Percentiles rank a stretch among this genome's conserved stretches.
phyloP scores from a whole-genome alignment of 192 early-diverging fungal genomes.

The Entophlyctis luteolus region DNA sequence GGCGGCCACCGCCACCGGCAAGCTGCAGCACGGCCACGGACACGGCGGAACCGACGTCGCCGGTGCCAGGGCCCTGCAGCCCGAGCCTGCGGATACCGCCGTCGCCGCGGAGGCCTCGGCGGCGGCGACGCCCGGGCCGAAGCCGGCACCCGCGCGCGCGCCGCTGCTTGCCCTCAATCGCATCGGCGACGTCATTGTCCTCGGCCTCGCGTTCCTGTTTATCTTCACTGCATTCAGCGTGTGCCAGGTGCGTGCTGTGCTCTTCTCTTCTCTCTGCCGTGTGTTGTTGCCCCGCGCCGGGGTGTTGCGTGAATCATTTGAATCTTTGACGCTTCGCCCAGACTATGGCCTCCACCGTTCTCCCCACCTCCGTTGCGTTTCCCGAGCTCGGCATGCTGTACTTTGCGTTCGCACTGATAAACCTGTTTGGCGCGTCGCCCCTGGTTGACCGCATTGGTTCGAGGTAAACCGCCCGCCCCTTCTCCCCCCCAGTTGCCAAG shows the following conservation, averaged over 20 bases:
- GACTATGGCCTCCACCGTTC: slow-evolving; percentile 21
- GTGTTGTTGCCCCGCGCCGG: neutral
- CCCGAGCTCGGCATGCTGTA: slow-evolving; percentile 11
- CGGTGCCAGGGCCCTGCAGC: no score
- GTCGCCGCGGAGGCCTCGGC: no score
- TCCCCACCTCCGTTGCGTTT: slow-evolving; percentile 13
- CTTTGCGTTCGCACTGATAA: slow-evolving; percentile 22
- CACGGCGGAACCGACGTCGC: no score
- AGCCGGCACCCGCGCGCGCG: no score
- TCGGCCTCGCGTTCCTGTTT: slow-evolving; percentile 8
- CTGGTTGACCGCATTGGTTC: slow-evolving; percentile 20
- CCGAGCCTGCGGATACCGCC: no score
- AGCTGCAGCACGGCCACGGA: no score
- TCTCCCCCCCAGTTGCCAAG: no score
- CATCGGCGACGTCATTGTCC: slow-evolving; percentile 8
- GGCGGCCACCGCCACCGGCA: no score
- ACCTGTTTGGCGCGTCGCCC: slow-evolving; percentile 21
- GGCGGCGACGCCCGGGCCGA: no score
- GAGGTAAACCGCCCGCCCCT: neutral
- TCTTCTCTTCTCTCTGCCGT: neutral
- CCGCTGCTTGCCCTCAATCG: slow-evolving; percentile 8
- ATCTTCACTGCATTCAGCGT: slow-evolving; percentile 12
- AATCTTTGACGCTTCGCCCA: neutral
- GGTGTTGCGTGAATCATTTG: neutral
- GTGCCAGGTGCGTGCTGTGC: neutral